A percentile compares a stretch with the other conserved stretches of the same genome.
Evolutionary conservation across 2,329 filamentous ascomycete genomes (phyloP).

Genomic region (Claviceps africana): DNA sequence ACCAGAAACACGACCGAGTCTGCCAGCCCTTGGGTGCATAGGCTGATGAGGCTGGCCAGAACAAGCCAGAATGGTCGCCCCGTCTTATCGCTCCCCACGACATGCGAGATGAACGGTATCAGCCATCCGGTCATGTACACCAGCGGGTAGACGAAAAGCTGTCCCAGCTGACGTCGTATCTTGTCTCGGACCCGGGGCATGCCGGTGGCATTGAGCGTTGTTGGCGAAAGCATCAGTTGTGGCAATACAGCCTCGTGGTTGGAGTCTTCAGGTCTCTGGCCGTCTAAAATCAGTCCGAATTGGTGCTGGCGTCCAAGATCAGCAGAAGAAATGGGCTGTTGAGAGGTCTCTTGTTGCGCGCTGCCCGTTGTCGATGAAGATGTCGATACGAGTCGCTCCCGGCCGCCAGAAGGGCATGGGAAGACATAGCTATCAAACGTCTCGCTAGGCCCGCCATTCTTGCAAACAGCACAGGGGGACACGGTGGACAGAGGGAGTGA

Average conservation of each 20-base stretch:
- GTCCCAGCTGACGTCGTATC: slow-evolving; percentile 53
- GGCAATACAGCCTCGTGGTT: slow-evolving; percentile 7
- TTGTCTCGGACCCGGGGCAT: slow-evolving; percentile 32
- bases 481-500: too few species aligned
- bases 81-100: slow-evolving; percentile 22
- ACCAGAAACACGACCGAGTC: slow-evolving; percentile 55
- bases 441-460: background rate
- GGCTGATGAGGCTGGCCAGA: slow-evolving; percentile 39
- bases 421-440: background rate
- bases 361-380: background rate
- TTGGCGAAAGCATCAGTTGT: slow-evolving; percentile 8
- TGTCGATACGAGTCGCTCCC: background rate
- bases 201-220: slow-evolving; percentile 12
- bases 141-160: slow-evolving; percentile 63
- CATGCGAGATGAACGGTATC: slow-evolving; percentile 53
- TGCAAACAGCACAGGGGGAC: background rate
- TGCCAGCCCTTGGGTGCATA: slow-evolving; percentile 52
- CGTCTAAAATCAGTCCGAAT: background rate
- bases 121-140: slow-evolving; percentile 62
- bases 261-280: background rate
- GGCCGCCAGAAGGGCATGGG: background rate
- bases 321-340: too few species aligned
- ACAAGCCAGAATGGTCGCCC: slow-evolving; percentile 41
- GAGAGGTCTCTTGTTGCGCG: background rate
- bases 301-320: background rate